phyloP scores from a whole-genome alignment of 805 yeast species.

The Metschnikowia amazonensis region DNA sequence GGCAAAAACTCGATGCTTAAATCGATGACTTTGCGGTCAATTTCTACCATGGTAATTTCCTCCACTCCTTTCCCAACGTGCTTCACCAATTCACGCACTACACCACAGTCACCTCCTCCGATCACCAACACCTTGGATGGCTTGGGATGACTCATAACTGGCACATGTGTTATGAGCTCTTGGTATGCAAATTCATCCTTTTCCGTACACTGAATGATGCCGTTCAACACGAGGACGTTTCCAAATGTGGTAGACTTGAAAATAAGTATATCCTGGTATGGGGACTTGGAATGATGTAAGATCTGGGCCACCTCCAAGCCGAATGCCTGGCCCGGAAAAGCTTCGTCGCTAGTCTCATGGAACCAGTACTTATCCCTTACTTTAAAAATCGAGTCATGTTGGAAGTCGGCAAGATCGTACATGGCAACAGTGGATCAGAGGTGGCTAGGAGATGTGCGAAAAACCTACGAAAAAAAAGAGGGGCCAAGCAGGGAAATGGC shows the following conservation, averaged over 20 bases:
- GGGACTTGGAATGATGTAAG: slow-evolving; percentile 62
- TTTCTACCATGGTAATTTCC: slow-evolving; percentile 76
- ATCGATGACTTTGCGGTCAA: slow-evolving; percentile 77
- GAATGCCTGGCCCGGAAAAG: slow-evolving; percentile 88
- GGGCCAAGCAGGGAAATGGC: neutral
- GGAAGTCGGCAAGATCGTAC: slow-evolving; percentile 9
- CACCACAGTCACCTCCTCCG: slow-evolving; percentile 98
- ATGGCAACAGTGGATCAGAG: slow-evolving; percentile 2
- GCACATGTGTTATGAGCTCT: slow-evolving; percentile 84
- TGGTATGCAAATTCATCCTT: slow-evolving; percentile 92
- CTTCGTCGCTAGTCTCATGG: slow-evolving; percentile 62
- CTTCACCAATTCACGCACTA: slow-evolving; percentile 80
- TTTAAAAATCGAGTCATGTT: slow-evolving; percentile 27
- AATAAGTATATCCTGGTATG: slow-evolving; percentile 77
- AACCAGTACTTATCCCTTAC: slow-evolving; percentile 59
- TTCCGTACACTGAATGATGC: slow-evolving; percentile 87
- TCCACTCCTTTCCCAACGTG: slow-evolving; percentile 50
- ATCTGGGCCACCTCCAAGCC: slow-evolving; percentile 58
- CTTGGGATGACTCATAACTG: slow-evolving; percentile 68
- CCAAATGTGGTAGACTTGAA: slow-evolving; percentile 76
- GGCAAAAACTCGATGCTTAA: slow-evolving; percentile 72
- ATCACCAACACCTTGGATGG: slow-evolving; percentile 80
- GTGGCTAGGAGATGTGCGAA: neutral
- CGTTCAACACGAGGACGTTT: slow-evolving; percentile 84
- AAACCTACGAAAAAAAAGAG: neutral